Conservation (phyloP, 179 eudicot species). For the Pouteria campechiana region DNA sequence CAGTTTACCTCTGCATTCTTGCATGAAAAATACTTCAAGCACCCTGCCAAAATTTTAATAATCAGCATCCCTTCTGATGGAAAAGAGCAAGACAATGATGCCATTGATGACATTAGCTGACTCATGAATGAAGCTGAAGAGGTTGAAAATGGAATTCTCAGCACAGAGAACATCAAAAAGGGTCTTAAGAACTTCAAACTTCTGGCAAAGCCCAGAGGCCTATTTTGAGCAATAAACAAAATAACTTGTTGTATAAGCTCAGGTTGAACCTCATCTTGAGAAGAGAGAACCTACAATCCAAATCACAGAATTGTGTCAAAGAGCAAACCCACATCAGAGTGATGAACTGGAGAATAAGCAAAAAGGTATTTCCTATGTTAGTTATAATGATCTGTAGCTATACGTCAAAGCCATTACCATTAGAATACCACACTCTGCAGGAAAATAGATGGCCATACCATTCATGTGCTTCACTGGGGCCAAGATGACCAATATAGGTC, state of each 20-base stretch:
- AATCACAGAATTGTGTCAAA: not conserved
- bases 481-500: too few species aligned
- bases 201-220: constrained; percentile 42
- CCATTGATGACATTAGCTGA: constrained; percentile 45
- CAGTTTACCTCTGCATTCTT: constrained; percentile 42
- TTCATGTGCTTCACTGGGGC: too few species aligned
- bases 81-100: constrained; percentile 62
- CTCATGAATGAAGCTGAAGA: constrained; percentile 28
- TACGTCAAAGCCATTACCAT: too few species aligned
- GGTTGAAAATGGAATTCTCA: constrained; percentile 32
- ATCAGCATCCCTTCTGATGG: constrained; percentile 46
- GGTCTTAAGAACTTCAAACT: constrained; percentile 70
- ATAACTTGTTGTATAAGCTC: constrained; percentile 68
- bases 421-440: too few species aligned
- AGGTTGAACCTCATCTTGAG: constrained; percentile 50
- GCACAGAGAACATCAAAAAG: constrained; percentile 42
- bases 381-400: too few species aligned
- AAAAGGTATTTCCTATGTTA: too few species aligned
- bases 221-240: constrained; percentile 48
- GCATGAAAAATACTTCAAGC: constrained; percentile 30
- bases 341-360: too few species aligned
- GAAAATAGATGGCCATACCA: too few species aligned
- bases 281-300: constrained; percentile 53
- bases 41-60: constrained; percentile 42
- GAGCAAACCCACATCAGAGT: too few species aligned